A percentile compares a stretch with the other conserved stretches of the same genome.
phyloP scores from a whole-genome alignment of 2,329 filamentous ascomycete species.

The Diplocarpon mali region DNA sequence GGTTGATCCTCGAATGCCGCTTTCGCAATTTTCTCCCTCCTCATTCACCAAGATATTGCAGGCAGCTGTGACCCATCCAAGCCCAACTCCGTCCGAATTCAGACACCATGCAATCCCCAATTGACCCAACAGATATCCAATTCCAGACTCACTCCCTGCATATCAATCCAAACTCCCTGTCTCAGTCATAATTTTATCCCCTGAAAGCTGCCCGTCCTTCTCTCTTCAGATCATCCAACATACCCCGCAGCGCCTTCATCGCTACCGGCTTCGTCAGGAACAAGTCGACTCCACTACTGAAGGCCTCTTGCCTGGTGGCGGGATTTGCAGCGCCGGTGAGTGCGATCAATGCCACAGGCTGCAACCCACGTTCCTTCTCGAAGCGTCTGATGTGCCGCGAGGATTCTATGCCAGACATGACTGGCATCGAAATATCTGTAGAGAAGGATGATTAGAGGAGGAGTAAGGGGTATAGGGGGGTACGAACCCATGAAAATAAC shows the following conservation, averaged over 20 bases:
- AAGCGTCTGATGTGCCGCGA: constrained; percentile 38
- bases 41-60: background rate
- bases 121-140: background rate
- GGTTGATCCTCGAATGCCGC: no score
- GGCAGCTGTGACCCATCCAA: background rate
- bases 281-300: constrained; percentile 40
- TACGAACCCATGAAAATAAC: constrained; percentile 37
- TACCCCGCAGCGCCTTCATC: constrained; percentile 23
- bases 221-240: constrained; percentile 24
- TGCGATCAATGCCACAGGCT: constrained; percentile 38
- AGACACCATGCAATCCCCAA: background rate
- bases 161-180: background rate
- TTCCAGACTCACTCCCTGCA: background rate
- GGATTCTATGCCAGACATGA: constrained; percentile 39
- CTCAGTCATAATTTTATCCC: background rate
- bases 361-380: constrained; percentile 32
- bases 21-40: background rate
- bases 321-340: constrained; percentile 41
- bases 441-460: background rate
- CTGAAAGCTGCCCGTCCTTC: constrained; percentile 13
- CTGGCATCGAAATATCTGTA: constrained; percentile 43
- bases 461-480: background rate
- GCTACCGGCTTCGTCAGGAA: constrained; percentile 43
- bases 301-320: constrained; percentile 38
- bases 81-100: background rate